phyloP scores from a whole-genome alignment of 805 yeast genomes.

The Candida xyloterini region DNA sequence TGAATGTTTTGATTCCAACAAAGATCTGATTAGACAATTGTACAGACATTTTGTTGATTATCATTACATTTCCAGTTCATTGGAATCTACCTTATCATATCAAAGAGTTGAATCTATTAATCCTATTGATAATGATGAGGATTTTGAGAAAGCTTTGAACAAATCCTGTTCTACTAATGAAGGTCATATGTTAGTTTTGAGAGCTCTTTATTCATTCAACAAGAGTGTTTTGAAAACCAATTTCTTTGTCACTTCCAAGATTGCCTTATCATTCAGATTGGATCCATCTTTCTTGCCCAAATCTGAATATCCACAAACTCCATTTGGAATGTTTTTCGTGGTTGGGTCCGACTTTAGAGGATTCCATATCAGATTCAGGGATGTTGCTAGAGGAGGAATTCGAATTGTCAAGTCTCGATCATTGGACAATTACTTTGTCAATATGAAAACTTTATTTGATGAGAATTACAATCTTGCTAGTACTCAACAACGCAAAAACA shows the following conservation, averaged over 20 bases:
- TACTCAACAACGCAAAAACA: slow-evolving; percentile 95
- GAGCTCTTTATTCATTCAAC: slow-evolving; percentile 81
- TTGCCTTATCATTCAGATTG: slow-evolving; percentile 90
- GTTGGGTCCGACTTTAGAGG: slow-evolving; percentile 97
- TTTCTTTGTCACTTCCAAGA: slow-evolving; percentile 90
- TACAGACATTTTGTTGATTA: slow-evolving; percentile 89
- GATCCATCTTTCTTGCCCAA: slow-evolving; percentile 81
- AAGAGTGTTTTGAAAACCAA: slow-evolving; percentile 87
- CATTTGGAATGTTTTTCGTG: slow-evolving; percentile 91
- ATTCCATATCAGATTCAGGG: slow-evolving; percentile 94
- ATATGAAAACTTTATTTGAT: slow-evolving; percentile 86
- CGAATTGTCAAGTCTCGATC: slow-evolving; percentile 89
- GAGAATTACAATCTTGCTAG: slow-evolving; percentile 94
- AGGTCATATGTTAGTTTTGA: slow-evolving; percentile 71
- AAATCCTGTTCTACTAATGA: slow-evolving; percentile 78
- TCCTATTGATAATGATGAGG: slow-evolving; percentile 71
- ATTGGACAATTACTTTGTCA: slow-evolving; percentile 77
- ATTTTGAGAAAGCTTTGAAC: slow-evolving; percentile 64
- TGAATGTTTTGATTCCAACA: slow-evolving; percentile 69
- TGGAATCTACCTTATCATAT: slow-evolving; percentile 79
- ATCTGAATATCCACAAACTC: slow-evolving; percentile 86
- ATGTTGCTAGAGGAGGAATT: slow-evolving; percentile 97
- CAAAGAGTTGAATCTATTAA: slow-evolving; percentile 79
- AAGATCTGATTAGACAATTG: slow-evolving; percentile 71
- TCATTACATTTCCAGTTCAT: slow-evolving; percentile 72